Conservation (phyloP, 2,329 filamentous ascomycete genomes). For the Bretziella fagacearum region DNA sequence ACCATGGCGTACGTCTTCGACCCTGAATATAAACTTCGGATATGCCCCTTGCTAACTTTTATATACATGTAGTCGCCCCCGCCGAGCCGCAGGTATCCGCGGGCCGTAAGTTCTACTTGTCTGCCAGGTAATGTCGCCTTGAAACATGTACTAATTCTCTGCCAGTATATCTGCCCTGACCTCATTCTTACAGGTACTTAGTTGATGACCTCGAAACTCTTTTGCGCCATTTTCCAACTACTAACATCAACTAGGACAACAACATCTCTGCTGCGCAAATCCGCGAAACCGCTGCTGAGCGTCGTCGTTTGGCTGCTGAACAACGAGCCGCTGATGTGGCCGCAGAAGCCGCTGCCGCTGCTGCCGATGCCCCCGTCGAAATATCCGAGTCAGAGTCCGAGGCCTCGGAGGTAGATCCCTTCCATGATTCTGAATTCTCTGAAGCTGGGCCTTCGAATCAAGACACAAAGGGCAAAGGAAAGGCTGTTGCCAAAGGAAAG, state of each 20-base stretch:
- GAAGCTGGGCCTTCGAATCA: background rate
- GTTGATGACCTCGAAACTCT: background rate
- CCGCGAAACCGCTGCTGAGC: constrained; percentile 30
- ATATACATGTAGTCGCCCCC: background rate
- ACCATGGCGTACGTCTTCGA: too few relatives aligned
- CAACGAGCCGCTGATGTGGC: background rate
- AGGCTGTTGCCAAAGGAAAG: background rate
- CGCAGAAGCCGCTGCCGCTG: constrained; percentile 7
- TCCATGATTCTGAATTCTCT: background rate
- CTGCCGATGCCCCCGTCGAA: background rate
- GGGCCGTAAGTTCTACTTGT: constrained; percentile 24
- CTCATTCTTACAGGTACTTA: constrained; percentile 33
- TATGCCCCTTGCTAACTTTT: too few relatives aligned
- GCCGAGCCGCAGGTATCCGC: constrained; percentile 5
- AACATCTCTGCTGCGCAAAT: constrained; percentile 51
- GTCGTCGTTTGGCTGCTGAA: constrained; percentile 24
- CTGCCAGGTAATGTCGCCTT: constrained; percentile 33
- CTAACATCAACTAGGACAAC: constrained; percentile 34
- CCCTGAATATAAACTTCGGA: too few relatives aligned
- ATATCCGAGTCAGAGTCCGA: background rate
- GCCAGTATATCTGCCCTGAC: constrained; percentile 35
- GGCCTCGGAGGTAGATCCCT: background rate
- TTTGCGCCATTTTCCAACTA: background rate
- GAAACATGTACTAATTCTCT: constrained; percentile 3
- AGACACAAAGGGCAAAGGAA: background rate